Conservation (phyloP, 73 alveolate genomes). For the Uronychia setigera region DNA sequence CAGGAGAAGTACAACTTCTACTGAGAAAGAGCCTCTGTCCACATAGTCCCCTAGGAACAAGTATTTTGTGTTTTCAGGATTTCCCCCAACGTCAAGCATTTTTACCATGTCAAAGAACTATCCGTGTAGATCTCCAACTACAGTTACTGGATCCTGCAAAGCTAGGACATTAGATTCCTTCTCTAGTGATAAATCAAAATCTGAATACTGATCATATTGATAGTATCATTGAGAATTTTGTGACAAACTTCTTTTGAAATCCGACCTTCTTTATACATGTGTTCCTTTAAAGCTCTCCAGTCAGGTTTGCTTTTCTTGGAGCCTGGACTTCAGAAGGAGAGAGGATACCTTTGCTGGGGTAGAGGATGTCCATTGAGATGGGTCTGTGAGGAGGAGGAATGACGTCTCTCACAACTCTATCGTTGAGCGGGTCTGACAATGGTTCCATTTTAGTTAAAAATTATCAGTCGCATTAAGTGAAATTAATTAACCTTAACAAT, state of each 20-base stretch:
- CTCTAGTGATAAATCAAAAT: constrained; percentile 14
- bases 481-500: too few relatives aligned
- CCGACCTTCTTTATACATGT: background rate
- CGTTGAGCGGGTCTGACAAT: constrained; percentile 64
- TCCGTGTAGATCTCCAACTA: constrained; percentile 97
- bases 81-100: constrained; percentile 95
- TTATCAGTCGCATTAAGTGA: too few relatives aligned
- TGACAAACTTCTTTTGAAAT: constrained; percentile 1
- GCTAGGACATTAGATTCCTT: constrained; percentile 93
- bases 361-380: constrained; percentile 52
- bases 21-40: constrained; percentile 94
- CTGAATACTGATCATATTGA: background rate
- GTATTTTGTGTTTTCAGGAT: constrained; percentile 90
- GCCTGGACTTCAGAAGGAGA: background rate
- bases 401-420: constrained; percentile 17
- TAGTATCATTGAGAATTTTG: background rate
- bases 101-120: constrained; percentile 91
- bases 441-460: too few relatives aligned
- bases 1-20: constrained; percentile 86
- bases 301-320: constrained; percentile 12
- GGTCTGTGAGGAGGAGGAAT: constrained; percentile 55
- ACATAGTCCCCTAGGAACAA: constrained; percentile 95
- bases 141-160: constrained; percentile 88
- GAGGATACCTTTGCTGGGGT: background rate
- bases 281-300: background rate